Evolutionary conservation across 371 early-diverging fungal genomes (phyloP).

Genomic region (Rhizopus arrhizus): DNA sequence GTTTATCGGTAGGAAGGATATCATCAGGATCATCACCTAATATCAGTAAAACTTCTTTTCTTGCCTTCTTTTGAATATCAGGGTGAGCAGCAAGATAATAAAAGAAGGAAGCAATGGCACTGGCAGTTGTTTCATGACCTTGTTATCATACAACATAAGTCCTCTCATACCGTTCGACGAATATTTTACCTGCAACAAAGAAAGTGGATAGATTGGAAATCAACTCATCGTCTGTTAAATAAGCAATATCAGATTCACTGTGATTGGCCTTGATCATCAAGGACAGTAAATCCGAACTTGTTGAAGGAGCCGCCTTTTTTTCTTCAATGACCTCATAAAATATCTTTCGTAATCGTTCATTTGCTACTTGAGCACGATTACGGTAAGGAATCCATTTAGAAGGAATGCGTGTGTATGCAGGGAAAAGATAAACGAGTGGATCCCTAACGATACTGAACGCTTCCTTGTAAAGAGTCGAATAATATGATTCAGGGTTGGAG

Average conservation of each 20-base stretch:
- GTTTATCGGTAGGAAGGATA: conserved; percentile 44
- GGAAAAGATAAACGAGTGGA: conserved; percentile 26
- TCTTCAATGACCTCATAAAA: conserved; percentile 24
- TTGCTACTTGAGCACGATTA: conserved; percentile 18
- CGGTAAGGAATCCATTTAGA: conserved; percentile 29
- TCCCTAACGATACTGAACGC: conserved; percentile 33
- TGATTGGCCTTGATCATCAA: conserved; percentile 42
- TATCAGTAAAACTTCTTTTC: conserved; percentile 51
- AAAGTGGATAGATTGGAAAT: conserved; percentile 33
- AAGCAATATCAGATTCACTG: conserved; percentile 9
- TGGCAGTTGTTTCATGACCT: conserved; percentile 59
- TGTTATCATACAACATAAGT: no score
- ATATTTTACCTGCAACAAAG: conserved; percentile 38
- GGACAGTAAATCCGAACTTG: conserved; percentile 41
- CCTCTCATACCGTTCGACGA: neutral
- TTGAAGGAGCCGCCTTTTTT: conserved; percentile 1
- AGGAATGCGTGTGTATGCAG: conserved; percentile 30
- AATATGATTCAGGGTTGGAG: conserved; percentile 9
- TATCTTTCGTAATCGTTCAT: conserved; percentile 18
- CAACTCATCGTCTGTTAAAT: conserved; percentile 24
- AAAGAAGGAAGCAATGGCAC: conserved; percentile 40
- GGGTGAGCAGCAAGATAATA: conserved; percentile 42
- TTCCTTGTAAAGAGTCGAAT: conserved; percentile 26
- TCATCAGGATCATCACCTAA: conserved; percentile 53
- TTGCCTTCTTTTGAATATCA: conserved; percentile 50